These are phyloP conservation scores for Kwoniella sp. DNA, from an alignment of 768 basidiomycete genomes.

Conservation along the genomic window DNA sequence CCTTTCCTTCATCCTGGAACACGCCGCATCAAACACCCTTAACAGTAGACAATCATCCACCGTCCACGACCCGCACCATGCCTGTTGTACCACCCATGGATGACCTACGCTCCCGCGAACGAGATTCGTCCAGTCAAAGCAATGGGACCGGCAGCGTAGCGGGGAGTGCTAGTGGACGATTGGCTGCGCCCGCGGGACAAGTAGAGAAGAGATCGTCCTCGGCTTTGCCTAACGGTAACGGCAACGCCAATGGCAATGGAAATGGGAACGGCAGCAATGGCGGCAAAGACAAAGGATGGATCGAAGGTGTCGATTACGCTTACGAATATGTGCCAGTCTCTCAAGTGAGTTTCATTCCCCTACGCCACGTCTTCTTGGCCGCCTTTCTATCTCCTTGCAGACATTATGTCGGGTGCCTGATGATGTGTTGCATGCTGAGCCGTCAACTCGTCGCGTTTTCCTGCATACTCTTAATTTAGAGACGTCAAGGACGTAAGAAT, in stretches of 20 bases:
- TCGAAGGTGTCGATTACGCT: conserved; percentile 38
- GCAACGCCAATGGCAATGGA: conserved; percentile 1
- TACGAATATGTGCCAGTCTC: conserved; percentile 48
- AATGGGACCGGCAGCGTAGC: neutral
- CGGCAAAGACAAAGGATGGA: conserved; percentile 20
- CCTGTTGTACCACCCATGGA: conserved; percentile 20
- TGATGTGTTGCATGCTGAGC: neutral
- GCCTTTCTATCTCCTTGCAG: neutral
- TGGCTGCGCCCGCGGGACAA: conserved; percentile 18
- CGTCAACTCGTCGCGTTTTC: neutral
- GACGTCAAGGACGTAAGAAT: conserved; percentile 42
- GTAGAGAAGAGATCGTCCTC: conserved; percentile 12
- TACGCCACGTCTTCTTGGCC: neutral
- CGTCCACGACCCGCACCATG: conserved; percentile 8
- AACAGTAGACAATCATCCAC: neutral
- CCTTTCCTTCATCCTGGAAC: no score
- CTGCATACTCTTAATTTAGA: no score
- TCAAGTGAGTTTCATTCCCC: conserved; percentile 37
- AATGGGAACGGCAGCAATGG: conserved; percentile 3
- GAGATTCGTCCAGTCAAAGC: conserved; percentile 10
- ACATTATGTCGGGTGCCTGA: neutral
- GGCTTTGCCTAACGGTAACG: neutral
- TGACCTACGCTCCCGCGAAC: neutral
- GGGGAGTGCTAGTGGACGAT: conserved; percentile 2
- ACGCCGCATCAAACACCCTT: no score